These are phyloP conservation scores for Diaporthe capsici DNA, from an alignment of 2,329 filamentous ascomycete genomes.

Conservation along the genomic window DNA sequence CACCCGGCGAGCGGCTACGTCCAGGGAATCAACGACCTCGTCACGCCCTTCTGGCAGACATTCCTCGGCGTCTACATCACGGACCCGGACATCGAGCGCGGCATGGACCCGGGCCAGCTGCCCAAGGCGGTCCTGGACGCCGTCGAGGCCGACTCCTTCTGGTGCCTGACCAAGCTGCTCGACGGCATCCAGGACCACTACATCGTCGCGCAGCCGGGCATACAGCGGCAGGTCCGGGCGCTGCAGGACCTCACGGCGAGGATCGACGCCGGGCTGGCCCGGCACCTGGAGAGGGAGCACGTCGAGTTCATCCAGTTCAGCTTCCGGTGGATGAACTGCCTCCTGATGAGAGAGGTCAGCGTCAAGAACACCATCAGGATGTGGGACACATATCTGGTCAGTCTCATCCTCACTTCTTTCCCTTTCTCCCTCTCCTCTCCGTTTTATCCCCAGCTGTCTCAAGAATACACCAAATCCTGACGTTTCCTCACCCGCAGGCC, in stretches of 20 bases:
- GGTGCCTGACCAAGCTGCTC: conserved; percentile 97
- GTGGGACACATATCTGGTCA: conserved; percentile 99
- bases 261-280: conserved; percentile 87
- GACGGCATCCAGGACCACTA: conserved; percentile 99
- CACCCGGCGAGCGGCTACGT: conserved; percentile 98
- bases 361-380: conserved; percentile 97
- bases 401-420: conserved; percentile 48
- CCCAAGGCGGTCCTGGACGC: conserved; percentile 93
- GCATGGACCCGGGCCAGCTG: conserved; percentile 96
- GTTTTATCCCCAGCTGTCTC: too few species aligned
- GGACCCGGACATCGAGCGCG: conserved; percentile 90
- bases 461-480: too few species aligned
- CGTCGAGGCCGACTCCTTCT: conserved; percentile 97
- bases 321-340: conserved; percentile 99
- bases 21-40: conserved; percentile 97
- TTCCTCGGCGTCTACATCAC: conserved; percentile 96
- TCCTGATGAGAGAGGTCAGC: conserved; percentile 97
- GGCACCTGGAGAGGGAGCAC: conserved; percentile 89
- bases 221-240: conserved; percentile 92
- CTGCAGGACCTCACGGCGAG: conserved; percentile 90
- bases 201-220: conserved; percentile 96
- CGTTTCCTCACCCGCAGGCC: conserved; percentile 68
- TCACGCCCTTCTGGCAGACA: conserved; percentile 98
- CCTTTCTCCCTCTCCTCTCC: too few species aligned
- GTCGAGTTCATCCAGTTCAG: conserved; percentile 99